Conservation (phyloP, 2,329 filamentous ascomycete genomes). For the Colletotrichum trifolii region DNA sequence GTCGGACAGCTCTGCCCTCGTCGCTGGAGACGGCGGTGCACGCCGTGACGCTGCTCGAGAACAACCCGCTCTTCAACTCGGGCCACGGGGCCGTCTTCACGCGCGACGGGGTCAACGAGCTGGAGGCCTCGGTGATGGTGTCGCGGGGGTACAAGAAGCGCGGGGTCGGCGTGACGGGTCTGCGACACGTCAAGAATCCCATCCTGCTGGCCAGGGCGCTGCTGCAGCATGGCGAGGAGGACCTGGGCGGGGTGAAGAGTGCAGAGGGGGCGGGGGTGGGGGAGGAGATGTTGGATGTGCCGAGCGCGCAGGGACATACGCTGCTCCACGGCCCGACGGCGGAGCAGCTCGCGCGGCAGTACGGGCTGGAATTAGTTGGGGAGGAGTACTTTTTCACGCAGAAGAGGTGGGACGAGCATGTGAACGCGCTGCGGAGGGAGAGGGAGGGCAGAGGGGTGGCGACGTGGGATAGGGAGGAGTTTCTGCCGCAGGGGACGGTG, state of each 20-base stretch:
- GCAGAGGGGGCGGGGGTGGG: constrained; percentile 67
- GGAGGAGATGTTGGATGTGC: constrained; percentile 52
- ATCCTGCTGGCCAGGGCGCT: constrained; percentile 79
- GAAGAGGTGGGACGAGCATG: constrained; percentile 82
- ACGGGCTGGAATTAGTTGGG: constrained; percentile 77
- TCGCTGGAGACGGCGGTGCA: constrained; percentile 81
- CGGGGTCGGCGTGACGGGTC: constrained; percentile 79
- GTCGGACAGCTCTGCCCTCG: constrained; percentile 50
- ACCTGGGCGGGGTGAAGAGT: constrained; percentile 55
- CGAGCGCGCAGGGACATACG: constrained; percentile 74
- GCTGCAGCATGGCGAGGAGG: constrained; percentile 73
- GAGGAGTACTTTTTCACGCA: constrained; percentile 83
- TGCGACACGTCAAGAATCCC: constrained; percentile 82
- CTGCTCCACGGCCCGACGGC: constrained; percentile 75
- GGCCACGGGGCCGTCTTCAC: constrained; percentile 90
- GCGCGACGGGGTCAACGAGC: constrained; percentile 82
- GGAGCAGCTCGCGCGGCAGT: constrained; percentile 73
- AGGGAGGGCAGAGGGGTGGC: constrained; percentile 51
- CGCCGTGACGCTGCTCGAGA: constrained; percentile 80
- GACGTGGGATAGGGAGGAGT: constrained; percentile 71
- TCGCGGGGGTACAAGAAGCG: constrained; percentile 78
- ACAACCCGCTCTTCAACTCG: constrained; percentile 86
- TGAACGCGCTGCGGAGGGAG: constrained; percentile 66
- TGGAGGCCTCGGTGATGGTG: constrained; percentile 90
- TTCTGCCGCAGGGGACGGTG: constrained; percentile 84